A percentile compares a stretch with the other conserved stretches of the same genome.
Evolutionary conservation across 345 rosid species (phyloP).

Genomic region (Hibiscus trionum): DNA sequence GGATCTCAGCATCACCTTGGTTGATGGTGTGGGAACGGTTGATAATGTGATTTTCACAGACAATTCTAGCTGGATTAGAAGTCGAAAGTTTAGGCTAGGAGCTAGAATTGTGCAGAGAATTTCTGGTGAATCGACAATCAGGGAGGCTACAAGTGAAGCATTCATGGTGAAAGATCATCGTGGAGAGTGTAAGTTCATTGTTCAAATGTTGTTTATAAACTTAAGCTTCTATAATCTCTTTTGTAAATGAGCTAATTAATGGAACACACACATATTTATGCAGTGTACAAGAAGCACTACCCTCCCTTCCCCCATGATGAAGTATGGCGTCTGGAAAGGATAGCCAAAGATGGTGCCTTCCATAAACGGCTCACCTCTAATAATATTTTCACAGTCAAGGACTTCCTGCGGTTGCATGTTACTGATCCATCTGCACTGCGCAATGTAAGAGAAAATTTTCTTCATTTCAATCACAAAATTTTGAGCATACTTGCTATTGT

Average conservation of each 20-base stretch:
- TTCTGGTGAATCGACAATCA: slow-evolving; percentile 29
- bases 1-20: slow-evolving; percentile 33
- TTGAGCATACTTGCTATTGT: neutral
- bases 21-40: slow-evolving; percentile 39
- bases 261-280: neutral
- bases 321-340: slow-evolving; percentile 70
- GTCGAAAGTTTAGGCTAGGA: slow-evolving; percentile 67
- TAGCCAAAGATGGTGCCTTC: slow-evolving; percentile 53
- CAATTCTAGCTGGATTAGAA: slow-evolving; percentile 71
- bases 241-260: neutral
- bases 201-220: neutral
- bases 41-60: slow-evolving; percentile 54
- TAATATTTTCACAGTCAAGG: slow-evolving; percentile 28
- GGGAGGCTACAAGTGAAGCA: slow-evolving; percentile 60
- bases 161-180: slow-evolving; percentile 76
- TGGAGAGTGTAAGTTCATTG: slow-evolving; percentile 59
- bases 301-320: slow-evolving; percentile 56
- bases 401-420: slow-evolving; percentile 28
- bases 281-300: slow-evolving; percentile 68
- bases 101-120: slow-evolving; percentile 33
- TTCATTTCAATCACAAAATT: neutral
- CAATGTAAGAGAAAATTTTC: slow-evolving; percentile 29
- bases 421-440: slow-evolving; percentile 20
- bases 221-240: neutral
- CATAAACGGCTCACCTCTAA: slow-evolving; percentile 28